Base-by-base conservation (phyloP, 2,329 filamentous ascomycete species). In the Neofusicoccum kwambonambiense region DNA sequence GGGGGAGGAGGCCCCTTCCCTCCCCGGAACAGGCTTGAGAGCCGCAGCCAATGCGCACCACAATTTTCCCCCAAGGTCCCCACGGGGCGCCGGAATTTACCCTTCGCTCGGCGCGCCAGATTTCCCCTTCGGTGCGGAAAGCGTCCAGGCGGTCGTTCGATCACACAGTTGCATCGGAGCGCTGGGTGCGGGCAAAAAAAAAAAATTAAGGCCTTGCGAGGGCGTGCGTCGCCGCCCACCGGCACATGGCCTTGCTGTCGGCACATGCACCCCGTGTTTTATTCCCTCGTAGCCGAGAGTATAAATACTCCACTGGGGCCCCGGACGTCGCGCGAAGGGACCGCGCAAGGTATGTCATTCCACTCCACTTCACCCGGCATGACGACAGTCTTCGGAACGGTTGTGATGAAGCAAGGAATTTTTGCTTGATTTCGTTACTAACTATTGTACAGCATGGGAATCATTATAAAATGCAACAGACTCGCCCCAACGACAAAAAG, bases 51-150 rank as follows among this genome's bases (percentile, higher is more conserved):
- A 35, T 15, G 22, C 13, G 37, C 52, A 44, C 52, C 37, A 57
- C 56, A 19, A 3, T 4, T 6, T 9, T 37, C 39, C 54, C 39
- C 54, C 9, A 19, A 27, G 12, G 56, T 60, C 56, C 56, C 56
- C 56, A 60, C 56, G 56, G 56, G 56, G 56, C 56, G 56, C 56
- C 56, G 56, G 56, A n/a, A 47, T n/a, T 60, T 60, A 41, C 56
- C 56, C 42, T 47, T 47, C n/a, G 17, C 15, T 22, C 56, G 41
- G 56, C 56, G 56, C 42, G 19, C 41, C 31, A 27, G 47, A 49
- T 60, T 51, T 60, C 31, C 56, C 27, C 56, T 45, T 60, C 41
- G 6, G 22, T 3, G 22, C 22, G 3, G 22, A 22, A 22, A 22
- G 22, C 3, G 22, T 22, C 22, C 3, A 22, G 22, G 22, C 22